A percentile compares a stretch with the other conserved stretches of the same genome.
phyloP scores from a whole-genome alignment of 495 filamentous ascomycete genomes.

The Aspergillus steynii region DNA sequence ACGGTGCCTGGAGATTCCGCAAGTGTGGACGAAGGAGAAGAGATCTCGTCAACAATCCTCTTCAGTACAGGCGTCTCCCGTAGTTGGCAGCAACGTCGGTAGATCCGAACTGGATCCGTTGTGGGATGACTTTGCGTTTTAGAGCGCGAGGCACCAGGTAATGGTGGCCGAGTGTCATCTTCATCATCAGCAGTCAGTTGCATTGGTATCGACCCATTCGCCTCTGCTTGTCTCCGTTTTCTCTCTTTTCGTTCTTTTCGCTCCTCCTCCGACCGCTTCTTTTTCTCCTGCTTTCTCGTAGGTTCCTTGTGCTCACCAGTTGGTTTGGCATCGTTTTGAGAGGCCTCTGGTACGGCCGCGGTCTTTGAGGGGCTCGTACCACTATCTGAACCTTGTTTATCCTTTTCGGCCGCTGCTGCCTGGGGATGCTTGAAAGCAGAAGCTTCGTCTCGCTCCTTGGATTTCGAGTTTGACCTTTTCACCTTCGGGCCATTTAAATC shows the following conservation, averaged over 20 bases:
- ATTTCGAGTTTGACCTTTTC: constrained; percentile 58
- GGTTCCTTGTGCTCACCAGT: constrained; percentile 49
- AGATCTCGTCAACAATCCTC: constrained; percentile 83
- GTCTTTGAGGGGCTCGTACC: constrained; percentile 24
- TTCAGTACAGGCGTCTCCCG: constrained; percentile 88
- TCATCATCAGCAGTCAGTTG: constrained; percentile 65
- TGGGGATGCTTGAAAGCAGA: constrained; percentile 66
- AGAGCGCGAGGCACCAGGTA: constrained; percentile 31
- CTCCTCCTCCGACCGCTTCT: constrained; percentile 86
- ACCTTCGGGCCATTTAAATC: constrained; percentile 43
- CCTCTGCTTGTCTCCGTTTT: constrained; percentile 74
- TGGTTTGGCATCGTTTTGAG: constrained; percentile 29
- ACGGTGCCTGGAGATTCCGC: constrained; percentile 68
- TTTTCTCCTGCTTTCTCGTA: constrained; percentile 81
- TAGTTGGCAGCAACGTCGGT: constrained; percentile 90
- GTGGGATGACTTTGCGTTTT: constrained; percentile 71
- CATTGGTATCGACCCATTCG: constrained; percentile 77
- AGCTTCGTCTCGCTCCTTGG: constrained; percentile 68
- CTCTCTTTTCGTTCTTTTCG: constrained; percentile 83
- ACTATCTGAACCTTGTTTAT: constrained; percentile 26
- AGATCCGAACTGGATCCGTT: constrained; percentile 89
- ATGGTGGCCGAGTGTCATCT: constrained; percentile 40
- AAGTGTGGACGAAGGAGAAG: constrained; percentile 60
- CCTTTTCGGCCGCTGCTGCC: constrained; percentile 57
- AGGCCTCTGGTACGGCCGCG: constrained; percentile 19